phyloP scores from a whole-genome alignment of 2,329 filamentous ascomycete species.

The Cercospora berteroae region DNA sequence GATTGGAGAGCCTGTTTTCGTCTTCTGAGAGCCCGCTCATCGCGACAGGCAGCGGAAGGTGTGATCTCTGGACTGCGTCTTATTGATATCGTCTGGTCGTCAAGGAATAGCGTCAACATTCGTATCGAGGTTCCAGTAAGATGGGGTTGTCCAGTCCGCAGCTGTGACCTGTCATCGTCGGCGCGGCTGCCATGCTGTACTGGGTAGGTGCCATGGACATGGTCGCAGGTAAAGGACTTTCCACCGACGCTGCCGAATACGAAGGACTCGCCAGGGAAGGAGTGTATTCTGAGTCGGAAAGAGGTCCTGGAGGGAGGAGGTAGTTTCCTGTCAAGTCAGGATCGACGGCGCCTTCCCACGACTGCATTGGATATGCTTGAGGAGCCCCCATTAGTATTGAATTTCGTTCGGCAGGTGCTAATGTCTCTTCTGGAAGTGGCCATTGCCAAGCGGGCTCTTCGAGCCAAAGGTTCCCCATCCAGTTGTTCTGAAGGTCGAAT shows the following conservation, averaged over 20 bases:
- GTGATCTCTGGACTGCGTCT: background rate
- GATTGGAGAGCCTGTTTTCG: background rate
- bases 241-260: background rate
- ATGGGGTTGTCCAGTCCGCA: background rate
- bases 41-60: background rate
- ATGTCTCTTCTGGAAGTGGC: background rate
- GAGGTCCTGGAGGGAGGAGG: background rate
- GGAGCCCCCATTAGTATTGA: background rate
- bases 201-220: background rate
- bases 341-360: background rate
- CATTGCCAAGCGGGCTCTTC: slow-evolving; percentile 16
- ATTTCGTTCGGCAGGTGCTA: background rate
- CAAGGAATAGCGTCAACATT: background rate
- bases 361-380: background rate
- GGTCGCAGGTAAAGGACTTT: background rate
- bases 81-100: background rate
- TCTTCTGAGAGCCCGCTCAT: background rate
- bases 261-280: background rate
- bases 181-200: background rate
- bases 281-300: slow-evolving; percentile 6
- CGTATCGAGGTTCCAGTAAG: background rate
- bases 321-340: background rate
- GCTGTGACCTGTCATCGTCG: background rate
- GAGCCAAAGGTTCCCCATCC: slow-evolving; percentile 8
- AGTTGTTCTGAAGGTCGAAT: background rate